Conservation (phyloP, 768 basidiomycete species). For the Thelephora aurantiotincta region DNA sequence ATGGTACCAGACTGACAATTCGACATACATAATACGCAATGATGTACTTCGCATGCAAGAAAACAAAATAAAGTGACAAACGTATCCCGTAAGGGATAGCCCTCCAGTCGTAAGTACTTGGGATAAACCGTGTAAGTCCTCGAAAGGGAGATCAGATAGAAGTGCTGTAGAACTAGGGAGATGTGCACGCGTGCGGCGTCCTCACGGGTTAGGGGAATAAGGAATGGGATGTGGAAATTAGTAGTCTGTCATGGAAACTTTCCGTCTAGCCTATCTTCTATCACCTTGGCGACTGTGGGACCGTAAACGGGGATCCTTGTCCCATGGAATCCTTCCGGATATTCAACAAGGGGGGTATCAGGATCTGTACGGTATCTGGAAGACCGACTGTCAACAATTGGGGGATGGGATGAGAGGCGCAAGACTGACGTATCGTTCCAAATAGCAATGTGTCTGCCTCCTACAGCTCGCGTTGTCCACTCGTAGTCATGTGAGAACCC, state of each 20-base stretch:
- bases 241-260: slow-evolving; percentile 6
- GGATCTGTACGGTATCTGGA: slow-evolving; percentile 26
- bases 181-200: no score
- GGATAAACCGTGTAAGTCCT: no score
- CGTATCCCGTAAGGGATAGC: no score
- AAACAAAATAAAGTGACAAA: no score
- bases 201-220: no score
- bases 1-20: no score
- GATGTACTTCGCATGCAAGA: no score
- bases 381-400: not conserved
- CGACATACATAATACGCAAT: no score
- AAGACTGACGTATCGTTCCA: slow-evolving; percentile 64
- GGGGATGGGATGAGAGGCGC: not conserved
- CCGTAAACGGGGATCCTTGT: slow-evolving; percentile 64
- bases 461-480: slow-evolving; percentile 64
- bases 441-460: slow-evolving; percentile 61
- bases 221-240: no score
- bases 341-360: slow-evolving; percentile 40
- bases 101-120: no score
- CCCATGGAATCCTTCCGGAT: slow-evolving; percentile 79
- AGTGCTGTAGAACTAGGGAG: no score
- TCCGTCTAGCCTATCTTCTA: slow-evolving; percentile 51
- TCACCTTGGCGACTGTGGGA: slow-evolving; percentile 45
- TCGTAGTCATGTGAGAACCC: slow-evolving; percentile 84
- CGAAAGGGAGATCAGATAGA: no score